Evolutionary conservation across 176 grass and related monocot genomes (phyloP).

Genomic region (Hyparrhenia diplandra): DNA sequence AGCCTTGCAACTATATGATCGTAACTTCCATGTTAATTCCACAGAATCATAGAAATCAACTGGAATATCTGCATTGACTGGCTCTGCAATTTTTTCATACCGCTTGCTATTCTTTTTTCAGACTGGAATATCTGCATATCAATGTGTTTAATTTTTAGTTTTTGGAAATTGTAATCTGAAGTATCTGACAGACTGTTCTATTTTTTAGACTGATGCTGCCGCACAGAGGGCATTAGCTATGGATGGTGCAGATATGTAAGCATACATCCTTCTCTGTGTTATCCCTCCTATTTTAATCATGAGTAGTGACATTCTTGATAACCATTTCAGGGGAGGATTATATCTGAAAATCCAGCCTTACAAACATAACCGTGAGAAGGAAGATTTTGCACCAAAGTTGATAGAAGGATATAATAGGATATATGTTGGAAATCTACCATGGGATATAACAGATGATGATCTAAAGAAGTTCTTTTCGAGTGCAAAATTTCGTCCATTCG

Average conservation of each 20-base stretch:
- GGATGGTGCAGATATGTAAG: slow-evolving; percentile 96
- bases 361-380: slow-evolving; percentile 49
- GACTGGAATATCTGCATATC: too few relatives aligned
- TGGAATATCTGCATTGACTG: background rate
- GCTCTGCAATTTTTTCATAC: background rate
- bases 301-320: slow-evolving; percentile 11
- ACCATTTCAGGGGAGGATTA: slow-evolving; percentile 69
- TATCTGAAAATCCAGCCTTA: slow-evolving; percentile 87
- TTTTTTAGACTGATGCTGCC: slow-evolving; percentile 71
- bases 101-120: too few relatives aligned
- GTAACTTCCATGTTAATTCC: background rate
- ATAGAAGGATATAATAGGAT: too few relatives aligned
- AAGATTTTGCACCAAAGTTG: slow-evolving; percentile 76
- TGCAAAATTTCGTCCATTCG: slow-evolving; percentile 78
- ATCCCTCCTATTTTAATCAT: background rate
- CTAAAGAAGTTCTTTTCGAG: slow-evolving; percentile 61
- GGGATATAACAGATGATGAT: slow-evolving; percentile 74
- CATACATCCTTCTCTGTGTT: background rate
- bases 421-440: too few relatives aligned
- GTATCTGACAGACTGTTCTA: slow-evolving; percentile 16
- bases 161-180: slow-evolving; percentile 9
- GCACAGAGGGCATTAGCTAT: slow-evolving; percentile 72
- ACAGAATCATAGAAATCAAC: background rate
- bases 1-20: background rate
- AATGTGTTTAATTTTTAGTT: background rate